Base-by-base conservation (phyloP, 2,329 filamentous ascomycete genomes). In the Arachnomyces sp. region DNA sequence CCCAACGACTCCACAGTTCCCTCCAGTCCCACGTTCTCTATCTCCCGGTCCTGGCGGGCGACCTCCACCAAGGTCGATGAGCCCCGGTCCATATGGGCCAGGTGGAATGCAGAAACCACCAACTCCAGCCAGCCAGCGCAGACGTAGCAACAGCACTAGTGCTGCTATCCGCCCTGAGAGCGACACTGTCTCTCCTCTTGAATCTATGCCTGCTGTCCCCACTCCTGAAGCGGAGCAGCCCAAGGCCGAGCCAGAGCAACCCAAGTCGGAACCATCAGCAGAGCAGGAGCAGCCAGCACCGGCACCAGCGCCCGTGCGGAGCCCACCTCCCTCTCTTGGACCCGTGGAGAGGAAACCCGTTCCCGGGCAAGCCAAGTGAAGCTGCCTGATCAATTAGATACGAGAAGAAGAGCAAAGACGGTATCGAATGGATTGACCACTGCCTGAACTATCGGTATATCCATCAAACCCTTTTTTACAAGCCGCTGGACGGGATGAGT, bases 331-430 rank as follows among this genome's bases (percentile, higher is more conserved):
- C 41, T 56, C 63, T 30, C 57, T 66, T 21, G 68, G 64, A 31
- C 61, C 69, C 17, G 65, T 76, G 44, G 66, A 61, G 49, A 69
- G 74, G 40, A 78, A 79, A 56, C 73, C 75, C 17, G 69, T 79
- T 31, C 73, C 74, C 4, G 73, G 73, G 28, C 73, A 76, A 56
- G 72, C 73, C 4, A 41, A 50, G 37, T 46, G 21, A 25, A 9
- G 21, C 9, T 9, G 5, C 21, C 21, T 25, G 21, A 25, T 25
- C 21, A 9, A 25, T 25, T 9, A 25, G 21, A 5, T 25, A 25
- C 9, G 21, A 25, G 21, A 9, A 25, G 21, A 25, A 25, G 21
- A 25, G 21, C 21, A 25, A 25, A 25, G 21, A 25, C 21, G 21
- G 21, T 25, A 25, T 25, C 21, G 21, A 25, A 25, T 25, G 21